Evolutionary conservation across 805 yeast species (phyloP).

Genomic region (Ogataea nonfermentans): DNA sequence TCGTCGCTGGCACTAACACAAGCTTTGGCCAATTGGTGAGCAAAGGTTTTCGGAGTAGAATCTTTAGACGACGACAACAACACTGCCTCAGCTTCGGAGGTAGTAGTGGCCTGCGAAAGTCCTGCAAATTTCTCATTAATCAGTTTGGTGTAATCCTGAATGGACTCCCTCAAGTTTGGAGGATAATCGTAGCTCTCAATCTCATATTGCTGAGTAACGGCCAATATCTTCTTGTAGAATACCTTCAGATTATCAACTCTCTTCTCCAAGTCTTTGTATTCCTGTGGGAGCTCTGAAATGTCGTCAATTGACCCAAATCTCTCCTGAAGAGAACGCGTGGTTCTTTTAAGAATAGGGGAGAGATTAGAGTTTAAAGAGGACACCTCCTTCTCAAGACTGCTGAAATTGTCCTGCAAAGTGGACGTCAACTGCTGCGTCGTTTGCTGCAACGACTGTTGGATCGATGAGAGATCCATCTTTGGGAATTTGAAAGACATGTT

Average conservation of each 20-base stretch:
- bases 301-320: slow-evolving; percentile 64
- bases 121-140: slow-evolving; percentile 55
- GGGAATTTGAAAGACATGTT: slow-evolving; percentile 35
- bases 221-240: slow-evolving; percentile 52
- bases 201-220: slow-evolving; percentile 61
- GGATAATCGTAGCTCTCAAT: slow-evolving; percentile 81
- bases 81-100: slow-evolving; percentile 63
- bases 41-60: slow-evolving; percentile 63
- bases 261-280: slow-evolving; percentile 64
- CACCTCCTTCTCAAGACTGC: slow-evolving; percentile 35
- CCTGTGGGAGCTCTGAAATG: slow-evolving; percentile 71
- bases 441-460: slow-evolving; percentile 33
- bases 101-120: slow-evolving; percentile 60
- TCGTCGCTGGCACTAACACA: slow-evolving; percentile 50
- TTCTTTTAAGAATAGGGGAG: slow-evolving; percentile 58
- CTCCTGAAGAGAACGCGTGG: slow-evolving; percentile 57
- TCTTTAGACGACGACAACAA: slow-evolving; percentile 37
- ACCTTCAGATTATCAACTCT: slow-evolving; percentile 63
- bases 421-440: slow-evolving; percentile 35
- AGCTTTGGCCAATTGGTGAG: slow-evolving; percentile 64
- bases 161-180: slow-evolving; percentile 69
- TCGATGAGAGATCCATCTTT: slow-evolving; percentile 24
- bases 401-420: slow-evolving; percentile 33
- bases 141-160: slow-evolving; percentile 58
- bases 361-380: slow-evolving; percentile 35